phyloP scores from a whole-genome alignment of 495 filamentous ascomycete genomes.

The Tuber melanosporum region DNA sequence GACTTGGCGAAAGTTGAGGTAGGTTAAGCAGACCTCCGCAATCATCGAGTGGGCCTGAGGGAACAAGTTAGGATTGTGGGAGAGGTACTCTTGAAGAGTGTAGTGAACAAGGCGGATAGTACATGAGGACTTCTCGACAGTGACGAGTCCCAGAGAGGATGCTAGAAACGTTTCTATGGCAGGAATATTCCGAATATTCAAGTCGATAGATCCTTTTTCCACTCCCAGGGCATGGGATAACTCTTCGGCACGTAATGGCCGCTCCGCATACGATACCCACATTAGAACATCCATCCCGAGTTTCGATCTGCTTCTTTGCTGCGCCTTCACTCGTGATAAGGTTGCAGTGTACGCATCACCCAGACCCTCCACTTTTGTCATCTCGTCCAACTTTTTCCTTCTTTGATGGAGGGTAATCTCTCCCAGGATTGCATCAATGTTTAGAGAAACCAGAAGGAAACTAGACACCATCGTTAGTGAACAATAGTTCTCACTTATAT shows the following conservation, averaged over 20 bases:
- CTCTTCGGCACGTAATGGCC: background rate
- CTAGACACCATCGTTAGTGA: background rate
- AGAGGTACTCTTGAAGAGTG: background rate
- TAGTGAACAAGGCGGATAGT: background rate
- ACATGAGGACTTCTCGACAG: background rate
- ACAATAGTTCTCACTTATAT: background rate
- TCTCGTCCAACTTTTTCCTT: background rate
- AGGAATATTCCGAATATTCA: background rate
- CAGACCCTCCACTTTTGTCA: background rate
- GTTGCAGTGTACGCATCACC: background rate
- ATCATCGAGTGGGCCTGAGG: background rate
- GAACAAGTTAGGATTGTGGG: background rate
- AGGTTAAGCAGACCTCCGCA: background rate
- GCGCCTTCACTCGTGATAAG: background rate
- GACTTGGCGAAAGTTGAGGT: background rate
- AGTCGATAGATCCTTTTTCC: background rate
- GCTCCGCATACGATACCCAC: background rate
- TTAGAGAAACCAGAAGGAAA: background rate
- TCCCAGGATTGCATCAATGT: background rate
- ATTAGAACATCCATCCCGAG: background rate
- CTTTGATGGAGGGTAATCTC: background rate
- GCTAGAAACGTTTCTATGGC: background rate
- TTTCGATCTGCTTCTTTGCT: background rate
- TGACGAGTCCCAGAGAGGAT: background rate
- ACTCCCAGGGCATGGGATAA: background rate